Conservation (phyloP, 306 rosid species). For the Prunus fruticosa region DNA sequence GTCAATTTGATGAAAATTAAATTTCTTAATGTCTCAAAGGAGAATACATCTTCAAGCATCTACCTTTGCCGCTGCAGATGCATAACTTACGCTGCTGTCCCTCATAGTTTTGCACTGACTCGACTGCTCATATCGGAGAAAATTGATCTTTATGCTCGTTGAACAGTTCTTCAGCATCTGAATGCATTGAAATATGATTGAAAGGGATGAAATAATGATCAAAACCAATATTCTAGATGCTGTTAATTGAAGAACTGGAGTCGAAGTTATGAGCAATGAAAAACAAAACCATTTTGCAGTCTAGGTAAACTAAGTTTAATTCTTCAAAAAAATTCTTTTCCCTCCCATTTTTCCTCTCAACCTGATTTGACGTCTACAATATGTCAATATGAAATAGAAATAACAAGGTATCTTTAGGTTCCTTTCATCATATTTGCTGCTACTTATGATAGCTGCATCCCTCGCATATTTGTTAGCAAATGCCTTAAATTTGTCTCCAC, state of each 20-base stretch:
- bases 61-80: slow-evolving; percentile 89
- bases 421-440: neutral
- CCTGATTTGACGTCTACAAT: neutral
- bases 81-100: slow-evolving; percentile 97
- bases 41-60: slow-evolving; percentile 44
- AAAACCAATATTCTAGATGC: neutral
- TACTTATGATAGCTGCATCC: neutral
- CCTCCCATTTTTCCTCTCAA: neutral
- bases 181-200: slow-evolving; percentile 7
- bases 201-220: neutral
- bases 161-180: slow-evolving; percentile 84
- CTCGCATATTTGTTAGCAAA: neutral
- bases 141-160: slow-evolving; percentile 63
- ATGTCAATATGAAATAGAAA: neutral
- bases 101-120: slow-evolving; percentile 73
- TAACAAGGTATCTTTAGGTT: neutral
- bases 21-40: slow-evolving; percentile 19
- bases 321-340: neutral
- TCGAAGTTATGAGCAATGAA: neutral
- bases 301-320: neutral
- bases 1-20: slow-evolving; percentile 25
- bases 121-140: slow-evolving; percentile 91
- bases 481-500: neutral
- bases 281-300: neutral
- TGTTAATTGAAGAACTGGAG: neutral